Percentiles rank a stretch among this genome's conserved stretches.
These are phyloP conservation scores for Pleurotus platypus DNA, from an alignment of 768 basidiomycete species.

Conservation along the genomic window DNA sequence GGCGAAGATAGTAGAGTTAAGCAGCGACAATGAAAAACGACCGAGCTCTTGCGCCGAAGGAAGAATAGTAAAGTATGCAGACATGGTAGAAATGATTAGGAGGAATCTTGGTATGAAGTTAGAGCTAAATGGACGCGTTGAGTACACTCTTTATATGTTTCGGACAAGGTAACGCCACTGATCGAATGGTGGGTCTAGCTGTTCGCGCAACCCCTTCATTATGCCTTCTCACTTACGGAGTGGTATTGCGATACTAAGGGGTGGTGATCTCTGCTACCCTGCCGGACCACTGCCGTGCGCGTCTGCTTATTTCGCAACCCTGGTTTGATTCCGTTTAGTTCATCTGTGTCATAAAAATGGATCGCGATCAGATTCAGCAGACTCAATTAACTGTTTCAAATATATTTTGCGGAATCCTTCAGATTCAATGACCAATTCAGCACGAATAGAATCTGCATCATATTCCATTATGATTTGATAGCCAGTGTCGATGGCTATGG, in stretches of 20 bases:
- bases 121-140: background rate
- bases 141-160: conserved; percentile 4
- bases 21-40: conserved; percentile 39
- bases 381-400: conserved; percentile 6
- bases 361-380: conserved; percentile 9
- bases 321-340: conserved; percentile 9
- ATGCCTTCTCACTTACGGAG: conserved; percentile 1
- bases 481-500: background rate
- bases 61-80: conserved; percentile 30
- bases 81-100: conserved; percentile 12
- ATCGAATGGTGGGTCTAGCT: conserved; percentile 8
- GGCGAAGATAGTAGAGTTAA: conserved; percentile 37
- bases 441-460: background rate
- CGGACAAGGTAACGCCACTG: conserved; percentile 6
- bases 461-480: background rate
- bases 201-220: conserved; percentile 8
- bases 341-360: conserved; percentile 9
- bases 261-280: conserved; percentile 8
- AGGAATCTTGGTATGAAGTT: background rate
- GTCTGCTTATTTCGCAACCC: conserved; percentile 7
- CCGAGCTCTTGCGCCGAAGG: conserved; percentile 53
- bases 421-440: too few species aligned
- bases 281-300: conserved; percentile 7
- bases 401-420: background rate
- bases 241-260: conserved; percentile 6